Percentiles rank a stretch among this genome's conserved stretches.
phyloP scores from a whole-genome alignment of 805 yeast genomes.

The Cyberlindnera euphorbiae region DNA sequence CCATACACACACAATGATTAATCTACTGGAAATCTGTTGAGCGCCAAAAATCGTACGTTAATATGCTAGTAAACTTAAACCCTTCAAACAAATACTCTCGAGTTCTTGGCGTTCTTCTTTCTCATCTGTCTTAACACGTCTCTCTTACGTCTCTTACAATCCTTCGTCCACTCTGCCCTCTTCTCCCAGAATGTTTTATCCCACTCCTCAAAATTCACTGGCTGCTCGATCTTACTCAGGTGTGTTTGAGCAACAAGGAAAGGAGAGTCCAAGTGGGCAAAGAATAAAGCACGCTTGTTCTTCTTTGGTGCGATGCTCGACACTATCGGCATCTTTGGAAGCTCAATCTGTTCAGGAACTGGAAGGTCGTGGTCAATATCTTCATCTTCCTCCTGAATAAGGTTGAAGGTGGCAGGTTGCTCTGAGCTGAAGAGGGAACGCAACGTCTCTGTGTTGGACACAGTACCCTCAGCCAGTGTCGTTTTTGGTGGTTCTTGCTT shows the following conservation, averaged over 20 bases:
- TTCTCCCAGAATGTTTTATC: constrained; percentile 77
- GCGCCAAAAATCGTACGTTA: too few relatives aligned
- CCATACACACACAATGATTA: too few relatives aligned
- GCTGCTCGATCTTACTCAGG: constrained; percentile 45
- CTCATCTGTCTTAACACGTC: constrained; percentile 61
- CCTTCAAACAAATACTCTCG: constrained; percentile 18
- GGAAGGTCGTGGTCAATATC: constrained; percentile 40
- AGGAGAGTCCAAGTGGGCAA: constrained; percentile 81
- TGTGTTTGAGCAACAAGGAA: constrained; percentile 84
- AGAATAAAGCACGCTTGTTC: constrained; percentile 50
- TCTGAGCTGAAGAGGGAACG: constrained; percentile 48
- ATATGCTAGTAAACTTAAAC: too few relatives aligned
- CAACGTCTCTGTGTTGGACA: constrained; percentile 53
- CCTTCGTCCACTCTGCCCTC: constrained; percentile 76
- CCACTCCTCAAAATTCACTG: constrained; percentile 43
- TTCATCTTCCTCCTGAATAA: constrained; percentile 39
- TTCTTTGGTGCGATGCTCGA: constrained; percentile 24
- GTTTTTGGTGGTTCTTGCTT: constrained; percentile 3
- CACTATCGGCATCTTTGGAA: constrained; percentile 17
- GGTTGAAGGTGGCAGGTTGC: constrained; percentile 34
- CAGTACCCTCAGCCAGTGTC: constrained; percentile 24
- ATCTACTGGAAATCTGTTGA: too few relatives aligned
- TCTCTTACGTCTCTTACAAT: constrained; percentile 67
- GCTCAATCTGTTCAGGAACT: constrained; percentile 22
- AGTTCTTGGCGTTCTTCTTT: constrained; percentile 34